Base-by-base conservation (phyloP, 2,329 filamentous ascomycete genomes). In the Calonectria crousiana region DNA sequence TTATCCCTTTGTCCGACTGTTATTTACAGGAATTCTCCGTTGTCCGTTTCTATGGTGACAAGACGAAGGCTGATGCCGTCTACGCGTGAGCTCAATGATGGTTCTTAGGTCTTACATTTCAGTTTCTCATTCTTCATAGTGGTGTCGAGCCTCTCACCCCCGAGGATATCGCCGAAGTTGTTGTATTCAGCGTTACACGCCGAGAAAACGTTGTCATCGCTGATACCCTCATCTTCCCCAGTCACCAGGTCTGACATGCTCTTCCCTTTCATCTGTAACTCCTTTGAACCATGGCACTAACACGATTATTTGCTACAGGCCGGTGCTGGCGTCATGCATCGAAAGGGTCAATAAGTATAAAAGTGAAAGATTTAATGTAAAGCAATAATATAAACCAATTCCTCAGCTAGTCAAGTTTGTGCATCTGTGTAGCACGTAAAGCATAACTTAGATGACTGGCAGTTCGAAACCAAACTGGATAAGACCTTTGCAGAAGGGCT, bases 121-220 rank as follows among this genome's bases (percentile, higher is more conserved):
- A 41, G 3, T n/a, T 49, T 47, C 72, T 77, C 13, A 52, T 4
- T n/a, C n/a, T 41, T 20, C 51, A 28, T 65, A 94, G 93, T 72
- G 93, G 93, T 67, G 93, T 91, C 78, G 94, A 97, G 78, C 95
- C 96, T 51, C 88, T 98, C 78, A 98, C 95, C 0, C 94, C 94
- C 0, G 95, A 97, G 65, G 96, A 98, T 82, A 95, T 98, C 81
- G 96, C 96, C 16, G 96, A 98, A 86, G 90, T 97, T 36, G 89
- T 98, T 41, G 95, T 98, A 10, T 98, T 98, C 82, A 90, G 94
- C 2, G 95, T 94, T 5, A 93, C 94, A 4, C 91, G 96, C 80
- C 91, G 93, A 79, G 95, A 98, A 86, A 98, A 98, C 83, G 95
- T 98, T 6, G 95, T 98, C 26, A 85, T 98, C 78, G 96, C 96